Base-by-base conservation (phyloP, 371 early-diverging fungal species). In the Mortierella sp. region DNA sequence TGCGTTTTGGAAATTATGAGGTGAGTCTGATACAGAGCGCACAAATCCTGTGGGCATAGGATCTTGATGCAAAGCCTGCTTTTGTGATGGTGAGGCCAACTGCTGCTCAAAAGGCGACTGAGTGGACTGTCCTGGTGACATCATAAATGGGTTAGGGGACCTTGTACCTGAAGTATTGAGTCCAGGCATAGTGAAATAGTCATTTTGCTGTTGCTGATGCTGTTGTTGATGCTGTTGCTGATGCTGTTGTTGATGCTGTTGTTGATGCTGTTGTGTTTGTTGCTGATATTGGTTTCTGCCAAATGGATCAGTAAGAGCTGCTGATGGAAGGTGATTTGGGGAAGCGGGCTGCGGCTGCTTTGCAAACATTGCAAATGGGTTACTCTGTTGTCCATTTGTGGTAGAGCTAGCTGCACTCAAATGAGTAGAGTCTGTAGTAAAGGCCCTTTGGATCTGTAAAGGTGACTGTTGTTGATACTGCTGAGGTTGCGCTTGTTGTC, bases 351-450 rank as follows among this genome's bases (percentile, higher is more conserved):
- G 55, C 5, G 28, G 62, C 9, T 71, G 66, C 55, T 78, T 78
- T n/a, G 79, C 79, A 62, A 78, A 78, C 74, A 69, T 35, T 13
- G 79, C 79, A 49, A 78, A 78, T 0, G 79, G 79, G 49, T 78
- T 78, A 17, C 65, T 57, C 57, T 67, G 72, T 32, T 60, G 68
- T 43, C 70, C 63, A 40, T 54, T 56, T 6, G 19, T 29, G 29
- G 19, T 42, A 19, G 40, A 42, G 28, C 37, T 43, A 17, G 66
- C 55, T 23, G 66, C 15, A 59, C 0, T 47, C 0, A 61, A 40
- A 1, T 40, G 34, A 22, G 65, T 42, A 45, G 62, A 47, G 47
- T 71, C 68, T 10, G 65, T n/a, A 0, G 68, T 77, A 29, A 45
- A 71, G 19, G 77, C 60, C 45, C 72, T 43, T 43, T 77, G 77